Conservation (phyloP, 1,139 yeast species). For the Diutina scorzettiae region DNA sequence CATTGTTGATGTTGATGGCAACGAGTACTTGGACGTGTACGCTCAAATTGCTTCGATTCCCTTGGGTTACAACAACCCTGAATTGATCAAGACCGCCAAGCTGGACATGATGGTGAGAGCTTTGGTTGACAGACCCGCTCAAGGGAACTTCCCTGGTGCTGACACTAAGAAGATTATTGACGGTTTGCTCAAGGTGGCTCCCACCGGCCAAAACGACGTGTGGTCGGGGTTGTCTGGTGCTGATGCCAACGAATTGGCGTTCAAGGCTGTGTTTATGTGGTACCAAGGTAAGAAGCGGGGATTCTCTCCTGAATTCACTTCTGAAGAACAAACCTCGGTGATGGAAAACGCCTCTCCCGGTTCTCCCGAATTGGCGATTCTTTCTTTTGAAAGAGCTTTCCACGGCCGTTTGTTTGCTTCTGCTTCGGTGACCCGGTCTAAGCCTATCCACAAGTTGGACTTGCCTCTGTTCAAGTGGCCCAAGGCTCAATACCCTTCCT, state of each 20-base stretch:
- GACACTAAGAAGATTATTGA: conserved; percentile 48
- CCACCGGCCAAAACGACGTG: conserved; percentile 52
- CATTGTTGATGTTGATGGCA: conserved; percentile 62
- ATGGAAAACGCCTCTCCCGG: conserved; percentile 68
- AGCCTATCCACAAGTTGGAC: conserved; percentile 76
- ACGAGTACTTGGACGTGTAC: conserved; percentile 53
- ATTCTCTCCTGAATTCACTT: conserved; percentile 33
- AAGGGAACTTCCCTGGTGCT: conserved; percentile 61
- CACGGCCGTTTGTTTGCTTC: conserved; percentile 79
- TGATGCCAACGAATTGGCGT: conserved; percentile 76
- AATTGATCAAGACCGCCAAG: conserved; percentile 46
- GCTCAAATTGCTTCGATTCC: conserved; percentile 74
- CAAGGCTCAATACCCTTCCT: conserved; percentile 67
- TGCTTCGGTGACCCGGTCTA: conserved; percentile 66
- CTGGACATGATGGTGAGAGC: conserved; percentile 57
- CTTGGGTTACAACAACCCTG: conserved; percentile 72
- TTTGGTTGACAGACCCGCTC: conserved; percentile 64
- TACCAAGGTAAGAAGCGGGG: conserved; percentile 55
- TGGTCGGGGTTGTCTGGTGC: conserved; percentile 79
- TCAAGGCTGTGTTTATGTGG: conserved; percentile 74
- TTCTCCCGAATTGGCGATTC: conserved; percentile 58
- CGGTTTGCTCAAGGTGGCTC: conserved; percentile 52
- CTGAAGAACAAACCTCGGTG: conserved; percentile 47
- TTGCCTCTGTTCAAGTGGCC: conserved; percentile 85
- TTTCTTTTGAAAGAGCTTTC: conserved; percentile 66